A percentile compares a stretch with the other conserved stretches of the same genome.
Evolutionary conservation across 495 filamentous ascomycete genomes (phyloP).

Genomic region (Chaetomium fimeti): DNA sequence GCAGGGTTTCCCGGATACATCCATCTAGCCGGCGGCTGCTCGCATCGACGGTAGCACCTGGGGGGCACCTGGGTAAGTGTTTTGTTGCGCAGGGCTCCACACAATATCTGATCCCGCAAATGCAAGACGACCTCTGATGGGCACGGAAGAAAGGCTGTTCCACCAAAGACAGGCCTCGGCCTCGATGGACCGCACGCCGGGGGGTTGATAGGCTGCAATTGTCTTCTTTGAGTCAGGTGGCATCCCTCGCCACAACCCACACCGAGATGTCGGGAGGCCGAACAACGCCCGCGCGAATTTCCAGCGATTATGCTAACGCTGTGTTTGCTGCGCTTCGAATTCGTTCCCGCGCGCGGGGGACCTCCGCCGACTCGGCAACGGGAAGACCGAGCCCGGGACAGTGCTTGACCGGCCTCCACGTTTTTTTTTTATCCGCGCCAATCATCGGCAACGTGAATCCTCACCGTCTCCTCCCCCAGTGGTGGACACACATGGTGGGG

Average conservation of each 20-base stretch:
- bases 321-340: not conserved
- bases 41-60: not conserved
- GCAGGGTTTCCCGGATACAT: slow-evolving; percentile 2
- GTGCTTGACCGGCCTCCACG: not conserved
- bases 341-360: not conserved
- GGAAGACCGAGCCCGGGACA: slow-evolving; percentile 21
- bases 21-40: not conserved
- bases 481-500: not conserved
- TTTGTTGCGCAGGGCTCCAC: slow-evolving; percentile 9
- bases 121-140: slow-evolving; percentile 11
- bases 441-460: slow-evolving; percentile 3
- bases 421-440: slow-evolving; percentile 18
- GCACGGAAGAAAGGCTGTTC: slow-evolving; percentile 13
- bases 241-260: slow-evolving; percentile 3
- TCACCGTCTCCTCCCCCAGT: no score
- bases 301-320: not conserved
- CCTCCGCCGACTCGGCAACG: slow-evolving; percentile 14
- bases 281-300: slow-evolving; percentile 1
- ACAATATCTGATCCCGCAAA: slow-evolving; percentile 4
- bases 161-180: slow-evolving; percentile 13
- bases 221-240: slow-evolving; percentile 11
- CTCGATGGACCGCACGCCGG: slow-evolving; percentile 1
- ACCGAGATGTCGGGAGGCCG: not conserved
- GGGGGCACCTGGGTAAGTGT: not conserved
- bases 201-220: slow-evolving; percentile 10